Percentiles rank a stretch among this genome's conserved stretches.
phyloP scores from a whole-genome alignment of 345 rosid species.

The Jatropha curcas region DNA sequence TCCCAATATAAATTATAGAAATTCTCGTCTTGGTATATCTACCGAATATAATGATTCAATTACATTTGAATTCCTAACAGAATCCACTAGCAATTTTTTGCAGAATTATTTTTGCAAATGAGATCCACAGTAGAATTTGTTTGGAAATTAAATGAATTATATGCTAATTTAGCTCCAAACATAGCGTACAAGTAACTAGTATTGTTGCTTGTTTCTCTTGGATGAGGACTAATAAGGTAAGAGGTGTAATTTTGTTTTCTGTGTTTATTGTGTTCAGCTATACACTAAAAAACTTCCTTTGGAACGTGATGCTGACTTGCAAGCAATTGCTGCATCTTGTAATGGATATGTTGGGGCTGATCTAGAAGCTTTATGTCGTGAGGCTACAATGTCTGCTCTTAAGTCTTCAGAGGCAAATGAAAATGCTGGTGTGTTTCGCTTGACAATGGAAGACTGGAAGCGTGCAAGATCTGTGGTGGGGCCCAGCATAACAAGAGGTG shows the following conservation, averaged over 20 bases:
- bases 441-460: slow-evolving; percentile 69
- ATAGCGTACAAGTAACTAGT: background rate
- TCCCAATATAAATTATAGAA: background rate
- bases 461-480: slow-evolving; percentile 69
- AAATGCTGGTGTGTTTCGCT: slow-evolving; percentile 28
- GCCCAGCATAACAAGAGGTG: slow-evolving; percentile 92
- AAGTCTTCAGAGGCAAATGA: slow-evolving; percentile 45
- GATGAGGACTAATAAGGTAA: background rate
- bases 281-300: slow-evolving; percentile 68
- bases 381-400: slow-evolving; percentile 61
- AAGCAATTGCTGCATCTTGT: slow-evolving; percentile 73
- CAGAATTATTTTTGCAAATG: too few relatives aligned
- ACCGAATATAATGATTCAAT: background rate
- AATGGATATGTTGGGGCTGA: slow-evolving; percentile 96
- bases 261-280: slow-evolving; percentile 47
- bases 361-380: slow-evolving; percentile 89
- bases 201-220: background rate
- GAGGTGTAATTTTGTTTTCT: slow-evolving; percentile 11
- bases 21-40: background rate
- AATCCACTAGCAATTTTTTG: too few relatives aligned
- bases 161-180: background rate
- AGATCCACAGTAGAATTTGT: too few relatives aligned
- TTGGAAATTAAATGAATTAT: background rate
- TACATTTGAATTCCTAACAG: background rate
- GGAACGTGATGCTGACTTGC: slow-evolving; percentile 55